Base-by-base conservation (phyloP, 805 yeast species). In the Candida ortonii region DNA sequence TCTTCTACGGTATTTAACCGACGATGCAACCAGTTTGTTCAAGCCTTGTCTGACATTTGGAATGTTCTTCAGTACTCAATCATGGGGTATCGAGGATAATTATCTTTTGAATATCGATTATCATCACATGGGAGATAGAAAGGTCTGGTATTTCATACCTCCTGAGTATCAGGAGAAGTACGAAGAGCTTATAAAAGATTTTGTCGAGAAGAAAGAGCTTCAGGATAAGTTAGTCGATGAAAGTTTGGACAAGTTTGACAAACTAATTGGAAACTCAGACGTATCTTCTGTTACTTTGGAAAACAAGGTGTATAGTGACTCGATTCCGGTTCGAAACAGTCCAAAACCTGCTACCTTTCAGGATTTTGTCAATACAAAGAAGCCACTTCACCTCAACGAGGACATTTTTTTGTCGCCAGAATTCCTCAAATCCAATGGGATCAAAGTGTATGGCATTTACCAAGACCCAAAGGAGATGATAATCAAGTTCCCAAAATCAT, bases 381-480 rank as follows among this genome's bases (percentile, higher is more conserved):
- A 17, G 7, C 41, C 47, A 3, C 14, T 32, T 4, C 37, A 26
- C 19, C 59, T 49, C 42, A 72, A 70, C 41, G 64, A 67, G 24
- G 77, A 76, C 36, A 44, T 66, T 11, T 55, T 75, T 32, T 53
- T 80, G 4, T 62, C 78, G 0, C 83, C 85, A 1, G 58, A 64
- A 7, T 44, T 62, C 18, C 53, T 82, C n/a, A 40, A 46, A n/a
- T 57, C 62, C 14, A 46, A 67, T 20, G 80, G 78, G 0, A 78
- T 82, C 13, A 59, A 52, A 4, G 71, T 64, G 16, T 59, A 65
- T 27, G 67, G 71, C 5, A 59, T 73, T 0, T 52, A 67, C n/a
- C 89, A 82, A 51, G 64, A 63, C 23, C 77, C 80, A 0, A 84
- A 85, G 1, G 84, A 82, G 22, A 66, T 68, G 36, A 58, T 83